Percentiles rank a stretch among this genome's conserved stretches.
These are phyloP conservation scores for Colletotrichum magnum DNA, from an alignment of 2,329 filamentous ascomycete species.

Conservation along the genomic window DNA sequence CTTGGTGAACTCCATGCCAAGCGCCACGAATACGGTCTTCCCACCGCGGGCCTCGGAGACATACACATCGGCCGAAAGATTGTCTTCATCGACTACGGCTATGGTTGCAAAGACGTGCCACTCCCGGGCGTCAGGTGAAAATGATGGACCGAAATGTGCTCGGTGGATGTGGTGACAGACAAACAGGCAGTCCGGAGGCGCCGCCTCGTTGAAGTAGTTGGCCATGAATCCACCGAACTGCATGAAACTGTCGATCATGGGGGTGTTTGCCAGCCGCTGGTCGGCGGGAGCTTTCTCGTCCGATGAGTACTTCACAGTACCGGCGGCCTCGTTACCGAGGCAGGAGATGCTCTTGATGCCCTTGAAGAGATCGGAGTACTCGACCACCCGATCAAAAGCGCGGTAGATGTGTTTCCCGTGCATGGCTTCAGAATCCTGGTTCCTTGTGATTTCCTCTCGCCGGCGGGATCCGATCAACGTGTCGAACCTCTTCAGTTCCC, in stretches of 20 bases:
- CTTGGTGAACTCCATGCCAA: constrained; percentile 14
- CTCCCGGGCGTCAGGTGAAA: constrained; percentile 5
- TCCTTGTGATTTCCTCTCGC: constrained; percentile 1
- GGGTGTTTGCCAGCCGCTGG: background rate
- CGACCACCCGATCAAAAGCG: background rate
- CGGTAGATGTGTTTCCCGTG: constrained; percentile 25
- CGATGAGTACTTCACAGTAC: background rate
- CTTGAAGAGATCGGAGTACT: constrained; percentile 7
- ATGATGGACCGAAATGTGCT: background rate
- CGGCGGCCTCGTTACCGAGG: background rate
- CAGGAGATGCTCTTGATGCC: constrained; percentile 14
- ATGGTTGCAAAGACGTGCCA: constrained; percentile 18
- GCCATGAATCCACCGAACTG: constrained; percentile 41
- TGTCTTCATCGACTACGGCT: background rate
- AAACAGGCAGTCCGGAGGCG: background rate
- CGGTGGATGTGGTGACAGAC: constrained; percentile 21
- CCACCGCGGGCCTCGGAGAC: constrained; percentile 3
- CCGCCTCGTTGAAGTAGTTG: constrained; percentile 34
- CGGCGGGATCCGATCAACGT: background rate
- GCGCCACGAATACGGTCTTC: constrained; percentile 9
- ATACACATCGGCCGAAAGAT: constrained; percentile 10
- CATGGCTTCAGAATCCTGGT: constrained; percentile 10
- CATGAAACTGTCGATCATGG: constrained; percentile 35
- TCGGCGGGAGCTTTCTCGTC: background rate
- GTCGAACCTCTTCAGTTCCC: constrained; percentile 6